These are phyloP conservation scores for Syzygium grande DNA, from an alignment of 345 rosid species.

Conservation along the genomic window DNA sequence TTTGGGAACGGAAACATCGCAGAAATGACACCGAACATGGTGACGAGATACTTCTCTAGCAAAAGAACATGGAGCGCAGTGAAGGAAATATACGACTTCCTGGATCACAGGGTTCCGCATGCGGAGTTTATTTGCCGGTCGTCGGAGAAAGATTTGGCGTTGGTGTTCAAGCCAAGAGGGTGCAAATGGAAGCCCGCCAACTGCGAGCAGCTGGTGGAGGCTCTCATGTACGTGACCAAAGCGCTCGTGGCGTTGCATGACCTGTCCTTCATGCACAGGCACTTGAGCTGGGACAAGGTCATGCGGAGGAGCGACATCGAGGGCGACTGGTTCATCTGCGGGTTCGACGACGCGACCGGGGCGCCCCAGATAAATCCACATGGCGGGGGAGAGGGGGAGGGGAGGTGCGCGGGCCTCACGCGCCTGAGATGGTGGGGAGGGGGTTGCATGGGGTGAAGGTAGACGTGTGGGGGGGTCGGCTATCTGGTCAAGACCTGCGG, in stretches of 20 bases:
- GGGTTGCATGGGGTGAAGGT: constrained; percentile 94
- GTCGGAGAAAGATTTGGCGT: constrained; percentile 44
- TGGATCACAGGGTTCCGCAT: constrained; percentile 81
- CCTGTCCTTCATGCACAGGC: constrained; percentile 90
- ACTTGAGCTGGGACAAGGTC: constrained; percentile 86
- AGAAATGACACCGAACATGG: constrained; percentile 75
- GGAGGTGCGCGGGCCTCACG: constrained; percentile 53
- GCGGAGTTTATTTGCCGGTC: constrained; percentile 46
- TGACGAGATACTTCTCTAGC: constrained; percentile 42
- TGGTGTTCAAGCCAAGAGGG: constrained; percentile 82
- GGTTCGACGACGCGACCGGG: constrained; percentile 73
- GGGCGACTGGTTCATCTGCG: constrained; percentile 73
- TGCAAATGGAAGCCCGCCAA: constrained; percentile 46
- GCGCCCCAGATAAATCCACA: constrained; percentile 81
- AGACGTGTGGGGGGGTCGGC: constrained; percentile 97
- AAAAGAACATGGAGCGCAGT: constrained; percentile 60
- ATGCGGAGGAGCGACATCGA: constrained; percentile 41
- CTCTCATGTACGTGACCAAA: constrained; percentile 76
- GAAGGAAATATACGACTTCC: constrained; percentile 68
- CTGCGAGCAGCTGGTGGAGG: constrained; percentile 70
- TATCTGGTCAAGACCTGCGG: constrained; percentile 75
- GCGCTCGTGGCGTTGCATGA: constrained; percentile 88
- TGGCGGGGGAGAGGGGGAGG: background rate
- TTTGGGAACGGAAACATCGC: constrained; percentile 30
- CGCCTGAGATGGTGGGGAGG: constrained; percentile 94